phyloP scores from a whole-genome alignment of 306 rosid species.

The Trifolium fragiferum region DNA sequence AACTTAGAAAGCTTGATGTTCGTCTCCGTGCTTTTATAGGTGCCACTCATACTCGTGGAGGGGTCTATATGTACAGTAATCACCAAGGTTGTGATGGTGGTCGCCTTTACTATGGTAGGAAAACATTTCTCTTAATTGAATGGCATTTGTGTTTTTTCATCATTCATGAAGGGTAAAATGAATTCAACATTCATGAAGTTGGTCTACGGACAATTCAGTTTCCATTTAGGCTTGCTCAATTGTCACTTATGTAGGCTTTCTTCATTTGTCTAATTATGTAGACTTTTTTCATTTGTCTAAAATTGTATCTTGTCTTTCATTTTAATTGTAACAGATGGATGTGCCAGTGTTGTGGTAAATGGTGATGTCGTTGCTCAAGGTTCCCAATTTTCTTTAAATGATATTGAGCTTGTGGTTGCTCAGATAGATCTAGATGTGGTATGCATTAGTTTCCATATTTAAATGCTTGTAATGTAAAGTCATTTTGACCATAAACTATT shows the following conservation, averaged over 20 bases:
- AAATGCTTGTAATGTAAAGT: not conserved
- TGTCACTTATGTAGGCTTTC: slow-evolving; percentile 20
- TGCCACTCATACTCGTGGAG: slow-evolving; percentile 91
- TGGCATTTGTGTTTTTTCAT: slow-evolving; percentile 6
- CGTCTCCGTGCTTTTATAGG: slow-evolving; percentile 89
- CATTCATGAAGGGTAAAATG: slow-evolving; percentile 24
- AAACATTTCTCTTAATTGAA: slow-evolving; percentile 5
- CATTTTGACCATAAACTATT: slow-evolving; percentile 25
- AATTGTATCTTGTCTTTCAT: slow-evolving; percentile 8
- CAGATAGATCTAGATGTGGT: slow-evolving; percentile 95
- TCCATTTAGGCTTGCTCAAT: slow-evolving; percentile 33
- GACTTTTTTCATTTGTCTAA: slow-evolving; percentile 19
- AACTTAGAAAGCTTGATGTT: slow-evolving; percentile 92
- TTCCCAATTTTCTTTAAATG: slow-evolving; percentile 94
- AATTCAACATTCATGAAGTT: slow-evolving; percentile 27
- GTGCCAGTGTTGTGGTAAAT: slow-evolving; percentile 84
- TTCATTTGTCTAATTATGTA: slow-evolving; percentile 5
- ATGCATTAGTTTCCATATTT: slow-evolving; percentile 39
- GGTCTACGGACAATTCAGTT: slow-evolving; percentile 25
- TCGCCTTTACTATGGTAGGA: slow-evolving; percentile 90
- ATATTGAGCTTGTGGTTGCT: slow-evolving; percentile 84
- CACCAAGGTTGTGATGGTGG: slow-evolving; percentile 97
- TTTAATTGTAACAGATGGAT: slow-evolving; percentile 72
- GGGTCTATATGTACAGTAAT: slow-evolving; percentile 95
- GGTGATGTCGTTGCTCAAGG: slow-evolving; percentile 95